Percentiles rank a stretch among this genome's conserved stretches.
Evolutionary conservation across 768 basidiomycete species (phyloP).

Genomic region (Kwoniella europaea): DNA sequence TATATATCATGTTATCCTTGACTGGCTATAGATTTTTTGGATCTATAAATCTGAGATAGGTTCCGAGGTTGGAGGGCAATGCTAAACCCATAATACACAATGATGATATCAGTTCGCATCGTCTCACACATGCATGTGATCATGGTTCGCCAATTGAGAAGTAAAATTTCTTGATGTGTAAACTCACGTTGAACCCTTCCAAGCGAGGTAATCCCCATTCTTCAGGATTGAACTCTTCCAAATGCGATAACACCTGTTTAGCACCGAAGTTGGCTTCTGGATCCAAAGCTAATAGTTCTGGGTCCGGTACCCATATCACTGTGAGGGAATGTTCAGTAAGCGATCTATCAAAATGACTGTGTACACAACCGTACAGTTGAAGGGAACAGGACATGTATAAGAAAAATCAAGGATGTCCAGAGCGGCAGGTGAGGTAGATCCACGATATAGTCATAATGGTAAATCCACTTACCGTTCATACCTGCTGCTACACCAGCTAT

Average conservation of each 20-base stretch:
- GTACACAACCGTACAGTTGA: background rate
- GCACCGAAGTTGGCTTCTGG: slow-evolving; percentile 51
- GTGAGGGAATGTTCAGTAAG: too few species aligned
- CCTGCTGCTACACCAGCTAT: slow-evolving; percentile 55
- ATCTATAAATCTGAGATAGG: too few species aligned
- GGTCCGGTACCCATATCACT: slow-evolving; percentile 57
- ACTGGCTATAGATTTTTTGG: too few species aligned
- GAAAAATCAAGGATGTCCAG: background rate
- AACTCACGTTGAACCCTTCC: slow-evolving; percentile 24
- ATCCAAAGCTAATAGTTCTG: slow-evolving; percentile 43
- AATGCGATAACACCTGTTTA: slow-evolving; percentile 38
- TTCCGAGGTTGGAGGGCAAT: background rate
- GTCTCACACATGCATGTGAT: too few species aligned
- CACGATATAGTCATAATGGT: background rate
- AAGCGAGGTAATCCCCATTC: slow-evolving; percentile 48
- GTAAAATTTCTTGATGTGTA: background rate
- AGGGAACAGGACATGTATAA: background rate
- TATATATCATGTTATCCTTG: too few species aligned
- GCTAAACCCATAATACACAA: background rate
- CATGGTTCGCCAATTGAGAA: too few species aligned
- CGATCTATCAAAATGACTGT: too few species aligned
- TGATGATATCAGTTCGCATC: too few species aligned
- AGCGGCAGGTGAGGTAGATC: background rate
- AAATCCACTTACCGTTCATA: slow-evolving; percentile 50
- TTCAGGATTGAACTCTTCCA: slow-evolving; percentile 50